Conservation (phyloP, 306 rosid species). For the Gleditsia sinensis region DNA sequence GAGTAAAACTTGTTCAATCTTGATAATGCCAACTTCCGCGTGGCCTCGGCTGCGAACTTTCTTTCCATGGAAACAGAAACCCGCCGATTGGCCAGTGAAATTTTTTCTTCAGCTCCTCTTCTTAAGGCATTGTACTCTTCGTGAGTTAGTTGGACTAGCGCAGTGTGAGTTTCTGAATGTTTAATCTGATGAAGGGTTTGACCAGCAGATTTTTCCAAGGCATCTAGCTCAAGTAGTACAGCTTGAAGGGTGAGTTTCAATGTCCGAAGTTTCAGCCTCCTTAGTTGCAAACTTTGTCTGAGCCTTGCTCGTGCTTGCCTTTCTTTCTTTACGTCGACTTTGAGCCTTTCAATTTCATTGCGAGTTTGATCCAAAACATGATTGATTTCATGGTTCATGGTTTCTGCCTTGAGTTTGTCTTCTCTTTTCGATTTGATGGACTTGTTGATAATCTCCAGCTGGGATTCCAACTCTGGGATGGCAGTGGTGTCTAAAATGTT, state of each 20-base stretch:
- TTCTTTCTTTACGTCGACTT: constrained; percentile 31
- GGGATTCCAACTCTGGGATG: constrained; percentile 44
- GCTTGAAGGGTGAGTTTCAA: constrained; percentile 50
- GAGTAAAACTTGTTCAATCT: constrained; percentile 41
- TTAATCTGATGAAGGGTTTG: constrained; percentile 42
- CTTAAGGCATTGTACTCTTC: constrained; percentile 45
- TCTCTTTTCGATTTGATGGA: constrained; percentile 49
- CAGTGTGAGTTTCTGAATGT: constrained; percentile 31
- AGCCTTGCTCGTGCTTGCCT: constrained; percentile 25
- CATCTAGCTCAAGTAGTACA: constrained; percentile 46
- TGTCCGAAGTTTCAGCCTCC: constrained; percentile 40
- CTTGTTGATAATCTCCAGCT: constrained; percentile 30
- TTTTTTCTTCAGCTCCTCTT: constrained; percentile 44
- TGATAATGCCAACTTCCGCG: constrained; percentile 40
- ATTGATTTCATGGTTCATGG: constrained; percentile 38
- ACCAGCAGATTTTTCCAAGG: constrained; percentile 43
- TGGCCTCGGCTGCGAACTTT: constrained; percentile 48
- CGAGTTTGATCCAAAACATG: constrained; percentile 39
- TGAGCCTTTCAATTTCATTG: constrained; percentile 37
- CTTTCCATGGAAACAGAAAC: constrained; percentile 39
- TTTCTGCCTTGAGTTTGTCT: constrained; percentile 33
- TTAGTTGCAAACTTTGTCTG: constrained; percentile 39
- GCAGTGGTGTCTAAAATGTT: neutral
- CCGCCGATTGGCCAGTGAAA: constrained; percentile 41
- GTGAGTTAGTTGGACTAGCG: constrained; percentile 38